These are phyloP conservation scores for Tolypocladium endophyticum DNA, from an alignment of 2,329 filamentous ascomycete species.

Conservation along the genomic window DNA sequence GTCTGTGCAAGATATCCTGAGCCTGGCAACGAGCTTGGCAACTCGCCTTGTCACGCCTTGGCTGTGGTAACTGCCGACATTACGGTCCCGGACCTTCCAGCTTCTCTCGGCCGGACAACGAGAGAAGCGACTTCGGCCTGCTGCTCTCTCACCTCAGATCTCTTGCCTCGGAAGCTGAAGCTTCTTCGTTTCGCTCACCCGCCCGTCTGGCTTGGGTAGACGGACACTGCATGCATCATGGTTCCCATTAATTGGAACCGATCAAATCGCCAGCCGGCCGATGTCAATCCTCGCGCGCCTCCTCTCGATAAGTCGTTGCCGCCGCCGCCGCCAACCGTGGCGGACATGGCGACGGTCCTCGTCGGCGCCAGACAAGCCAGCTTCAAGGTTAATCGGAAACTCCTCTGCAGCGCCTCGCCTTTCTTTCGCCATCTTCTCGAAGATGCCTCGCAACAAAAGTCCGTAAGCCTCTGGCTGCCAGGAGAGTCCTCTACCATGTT, in stretches of 20 bases:
- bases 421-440: constrained; percentile 39
- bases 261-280: neutral
- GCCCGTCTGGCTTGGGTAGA: neutral
- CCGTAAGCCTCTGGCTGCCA: constrained; percentile 28
- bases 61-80: neutral
- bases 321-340: constrained; percentile 10
- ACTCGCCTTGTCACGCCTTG: neutral
- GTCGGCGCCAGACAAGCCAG: constrained; percentile 30
- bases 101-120: neutral
- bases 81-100: neutral
- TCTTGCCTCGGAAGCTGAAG: neutral
- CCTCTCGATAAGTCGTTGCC: constrained; percentile 11
- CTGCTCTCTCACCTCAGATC: neutral
- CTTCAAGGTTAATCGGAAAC: constrained; percentile 31
- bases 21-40: neutral
- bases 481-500: constrained; percentile 41
- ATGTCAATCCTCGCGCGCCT: neutral
- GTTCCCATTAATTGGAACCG: neutral
- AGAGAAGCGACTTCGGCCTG: neutral
- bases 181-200: neutral
- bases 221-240: neutral
- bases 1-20: neutral
- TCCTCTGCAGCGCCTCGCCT: constrained; percentile 33
- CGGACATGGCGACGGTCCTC: constrained; percentile 24
- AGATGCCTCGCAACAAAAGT: constrained; percentile 15